These are phyloP conservation scores for Acacia melanoxylon DNA, from an alignment of 306 rosid species.

Conservation along the genomic window DNA sequence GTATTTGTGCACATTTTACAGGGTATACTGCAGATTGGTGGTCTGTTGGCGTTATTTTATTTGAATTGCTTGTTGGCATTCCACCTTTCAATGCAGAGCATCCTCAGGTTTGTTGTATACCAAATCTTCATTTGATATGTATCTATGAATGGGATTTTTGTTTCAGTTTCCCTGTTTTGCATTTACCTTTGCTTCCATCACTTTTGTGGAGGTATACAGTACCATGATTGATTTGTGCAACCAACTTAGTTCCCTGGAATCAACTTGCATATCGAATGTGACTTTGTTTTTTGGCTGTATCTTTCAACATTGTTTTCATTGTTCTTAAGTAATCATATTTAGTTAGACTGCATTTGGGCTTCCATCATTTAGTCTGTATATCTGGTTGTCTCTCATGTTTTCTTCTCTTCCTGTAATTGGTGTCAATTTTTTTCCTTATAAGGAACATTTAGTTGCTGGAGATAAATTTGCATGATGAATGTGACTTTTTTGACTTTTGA, in stretches of 20 bases:
- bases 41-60: conserved; percentile 98
- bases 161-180: conserved; percentile 16
- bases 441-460: background rate
- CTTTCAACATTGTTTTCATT: background rate
- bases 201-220: background rate
- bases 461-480: background rate
- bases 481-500: background rate
- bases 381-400: background rate
- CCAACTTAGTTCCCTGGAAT: background rate
- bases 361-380: background rate
- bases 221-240: background rate
- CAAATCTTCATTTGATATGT: conserved; percentile 19
- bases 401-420: background rate
- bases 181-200: background rate
- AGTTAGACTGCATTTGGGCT: background rate
- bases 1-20: conserved; percentile 36
- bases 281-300: background rate
- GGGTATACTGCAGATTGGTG: conserved; percentile 99
- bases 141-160: conserved; percentile 11
- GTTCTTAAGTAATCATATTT: background rate
- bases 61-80: conserved; percentile 95
- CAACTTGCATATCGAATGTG: background rate
- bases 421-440: background rate
- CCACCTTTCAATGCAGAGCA: conserved; percentile 99
- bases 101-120: conserved; percentile 74